A percentile compares a stretch with the other conserved stretches of the same genome.
Evolutionary conservation across 495 filamentous ascomycete species (phyloP).

Genomic region (Penicillium argentinense): DNA sequence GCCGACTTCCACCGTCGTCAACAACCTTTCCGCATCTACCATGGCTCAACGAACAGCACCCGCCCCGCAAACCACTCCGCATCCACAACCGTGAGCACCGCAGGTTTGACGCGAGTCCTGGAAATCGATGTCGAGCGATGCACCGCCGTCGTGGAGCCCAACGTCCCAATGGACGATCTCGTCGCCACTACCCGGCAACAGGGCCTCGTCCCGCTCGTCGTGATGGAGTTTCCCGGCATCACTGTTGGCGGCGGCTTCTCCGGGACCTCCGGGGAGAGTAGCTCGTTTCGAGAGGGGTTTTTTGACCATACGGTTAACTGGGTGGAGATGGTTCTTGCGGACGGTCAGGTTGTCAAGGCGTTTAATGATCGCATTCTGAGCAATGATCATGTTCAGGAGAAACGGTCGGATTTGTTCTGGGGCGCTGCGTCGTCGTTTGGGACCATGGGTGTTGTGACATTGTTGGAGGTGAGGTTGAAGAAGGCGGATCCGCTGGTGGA

Average conservation of each 20-base stretch:
- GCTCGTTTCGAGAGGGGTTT: slow-evolving; percentile 55
- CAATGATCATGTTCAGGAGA: slow-evolving; percentile 13
- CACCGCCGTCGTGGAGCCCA: slow-evolving; percentile 53
- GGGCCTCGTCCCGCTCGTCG: slow-evolving; percentile 51
- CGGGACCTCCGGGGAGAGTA: slow-evolving; percentile 55
- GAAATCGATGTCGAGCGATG: slow-evolving; percentile 40
- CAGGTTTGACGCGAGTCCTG: slow-evolving; percentile 53
- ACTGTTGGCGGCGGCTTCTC: slow-evolving; percentile 58
- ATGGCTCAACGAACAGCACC: slow-evolving; percentile 77
- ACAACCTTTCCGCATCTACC: slow-evolving; percentile 71
- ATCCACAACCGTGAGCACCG: slow-evolving; percentile 49
- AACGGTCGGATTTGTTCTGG: slow-evolving; percentile 50
- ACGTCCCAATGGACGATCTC: slow-evolving; percentile 52
- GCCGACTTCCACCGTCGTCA: slow-evolving; percentile 54
- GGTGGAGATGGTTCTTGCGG: slow-evolving; percentile 54
- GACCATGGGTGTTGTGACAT: slow-evolving; percentile 52
- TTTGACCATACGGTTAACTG: slow-evolving; percentile 52
- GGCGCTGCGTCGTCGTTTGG: slow-evolving; percentile 54
- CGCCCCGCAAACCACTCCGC: slow-evolving; percentile 52
- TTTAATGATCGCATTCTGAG: slow-evolving; percentile 9
- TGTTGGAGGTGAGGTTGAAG: slow-evolving; percentile 52
- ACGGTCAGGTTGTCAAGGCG: slow-evolving; percentile 48
- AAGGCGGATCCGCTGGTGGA: slow-evolving; percentile 51
- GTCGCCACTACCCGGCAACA: slow-evolving; percentile 41
- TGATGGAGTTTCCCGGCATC: slow-evolving; percentile 60